Conservation (phyloP, 106 monocot genomes). For the Cymbidium sinense region DNA sequence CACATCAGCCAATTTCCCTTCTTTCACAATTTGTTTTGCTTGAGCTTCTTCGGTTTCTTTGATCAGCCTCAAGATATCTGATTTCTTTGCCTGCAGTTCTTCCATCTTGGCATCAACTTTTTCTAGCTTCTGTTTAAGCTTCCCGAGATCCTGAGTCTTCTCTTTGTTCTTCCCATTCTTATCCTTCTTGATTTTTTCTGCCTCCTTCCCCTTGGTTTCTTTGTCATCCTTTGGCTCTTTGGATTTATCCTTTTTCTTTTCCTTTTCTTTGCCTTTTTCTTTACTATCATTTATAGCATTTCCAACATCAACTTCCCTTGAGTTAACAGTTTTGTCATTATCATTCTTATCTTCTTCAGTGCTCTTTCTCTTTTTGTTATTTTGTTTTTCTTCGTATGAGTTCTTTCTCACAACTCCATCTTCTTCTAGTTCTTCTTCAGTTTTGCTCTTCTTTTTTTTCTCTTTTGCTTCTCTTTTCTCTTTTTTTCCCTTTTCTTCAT, state of each 20-base stretch:
- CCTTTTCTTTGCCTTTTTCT: not conserved
- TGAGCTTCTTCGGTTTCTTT: constrained; percentile 33
- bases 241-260: constrained; percentile 9
- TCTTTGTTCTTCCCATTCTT: constrained; percentile 16
- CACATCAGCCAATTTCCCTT: constrained; percentile 16
- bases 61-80: constrained; percentile 47
- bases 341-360: constrained; percentile 9
- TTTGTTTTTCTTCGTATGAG: not conserved
- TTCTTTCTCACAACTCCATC: not conserved
- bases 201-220: constrained; percentile 20
- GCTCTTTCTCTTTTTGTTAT: constrained; percentile 11
- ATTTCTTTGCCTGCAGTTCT: constrained; percentile 30
- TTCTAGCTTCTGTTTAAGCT: constrained; percentile 56
- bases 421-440: not conserved
- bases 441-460: not conserved
- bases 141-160: constrained; percentile 27
- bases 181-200: constrained; percentile 16
- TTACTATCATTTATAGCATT: not conserved
- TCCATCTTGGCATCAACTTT: constrained; percentile 50
- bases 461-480: constrained; percentile 4
- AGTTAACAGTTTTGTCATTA: not conserved
- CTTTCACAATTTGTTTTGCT: constrained; percentile 11
- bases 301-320: not conserved
- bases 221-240: constrained; percentile 13
- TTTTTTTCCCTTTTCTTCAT: constrained; percentile 1